Conservation (phyloP, 2,329 filamentous ascomycete genomes). For the Didymella keratinophila region DNA sequence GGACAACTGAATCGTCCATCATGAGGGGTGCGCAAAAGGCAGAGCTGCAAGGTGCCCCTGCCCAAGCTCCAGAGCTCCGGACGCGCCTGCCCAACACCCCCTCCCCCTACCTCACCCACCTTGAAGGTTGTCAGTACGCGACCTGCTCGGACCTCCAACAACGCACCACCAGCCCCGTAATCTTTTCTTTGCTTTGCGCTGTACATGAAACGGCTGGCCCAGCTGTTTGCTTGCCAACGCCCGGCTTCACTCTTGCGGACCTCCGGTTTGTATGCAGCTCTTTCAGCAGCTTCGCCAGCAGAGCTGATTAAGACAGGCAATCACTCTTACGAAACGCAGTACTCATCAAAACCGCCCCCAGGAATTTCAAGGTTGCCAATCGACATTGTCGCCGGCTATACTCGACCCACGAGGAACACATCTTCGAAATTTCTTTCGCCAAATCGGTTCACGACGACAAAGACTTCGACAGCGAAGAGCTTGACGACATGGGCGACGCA, state of each 20-base stretch:
- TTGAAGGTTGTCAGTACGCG: neutral
- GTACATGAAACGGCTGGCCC: slow-evolving; percentile 11
- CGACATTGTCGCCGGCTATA: neutral
- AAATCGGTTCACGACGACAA: neutral
- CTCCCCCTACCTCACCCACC: slow-evolving; percentile 4
- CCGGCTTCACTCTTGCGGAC: slow-evolving; percentile 9
- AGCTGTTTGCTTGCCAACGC: slow-evolving; percentile 11
- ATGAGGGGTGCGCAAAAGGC: slow-evolving; percentile 1
- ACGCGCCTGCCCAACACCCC: slow-evolving; percentile 9
- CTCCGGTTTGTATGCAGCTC: slow-evolving; percentile 17
- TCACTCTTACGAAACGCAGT: neutral
- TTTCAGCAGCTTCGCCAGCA: neutral
- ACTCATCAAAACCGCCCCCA: neutral
- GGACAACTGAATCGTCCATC: neutral
- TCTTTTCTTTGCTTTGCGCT: neutral
- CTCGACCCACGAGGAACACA: neutral
- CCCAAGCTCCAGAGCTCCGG: slow-evolving; percentile 9
- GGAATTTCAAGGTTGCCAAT: neutral
- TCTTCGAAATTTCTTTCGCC: slow-evolving; percentile 7
- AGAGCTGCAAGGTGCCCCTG: slow-evolving; percentile 6
- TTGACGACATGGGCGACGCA: slow-evolving; percentile 27
- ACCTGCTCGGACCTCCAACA: neutral
- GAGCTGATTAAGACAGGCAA: slow-evolving; percentile 10
- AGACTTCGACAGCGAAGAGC: slow-evolving; percentile 1
- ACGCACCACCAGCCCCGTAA: neutral